Base-by-base conservation (phyloP, 2,329 filamentous ascomycete genomes). In the Fusarium verrucosum region DNA sequence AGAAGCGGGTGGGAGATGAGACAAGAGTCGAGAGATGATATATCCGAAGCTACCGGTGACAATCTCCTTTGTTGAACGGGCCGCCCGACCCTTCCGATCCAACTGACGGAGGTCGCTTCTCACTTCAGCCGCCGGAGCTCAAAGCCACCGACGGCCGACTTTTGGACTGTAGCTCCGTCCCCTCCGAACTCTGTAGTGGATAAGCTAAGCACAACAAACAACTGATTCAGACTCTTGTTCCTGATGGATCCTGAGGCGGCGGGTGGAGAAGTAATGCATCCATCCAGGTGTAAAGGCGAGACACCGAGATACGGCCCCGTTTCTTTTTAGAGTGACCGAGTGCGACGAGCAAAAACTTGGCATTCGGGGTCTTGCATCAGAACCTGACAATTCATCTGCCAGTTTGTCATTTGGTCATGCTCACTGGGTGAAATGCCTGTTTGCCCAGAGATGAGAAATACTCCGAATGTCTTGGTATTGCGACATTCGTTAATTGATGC, bases 281-380 rank as follows among this genome's bases (percentile, higher is more conserved):
- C 40, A 53, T 60, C 35, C 13, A 54, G 56, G 36, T 61, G 20
- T 42, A 61, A 61, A 49, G 47, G 30, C 46, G 57, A 62, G 58
- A 62, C 51, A 58, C 58, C 45, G 58, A 62, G 32, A 38, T 56
- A 56, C 38, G 53, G 40, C 38, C 43, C 37, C 32, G 23, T 28
- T 52, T 59, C 57, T 57, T 35, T 33, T 47, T 38, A 19, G 25
- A 25, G 33, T 19, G 38, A 45, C n/a, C 19, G 45, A 37, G 51
- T 50, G 51, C 7, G 47, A 44, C 23, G 36, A 35, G 23, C 36
- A 43, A 58, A n/a, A 41, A 37, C 57, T 63, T 66, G 62, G 62
- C 62, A 66, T 41, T 63, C 57, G 62, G 57, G 51, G 33, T 47
- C 46, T 63, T 66, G 51, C 62, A 66, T 35, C 58, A 51, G 56